Base-by-base conservation (phyloP, 192 early-diverging fungal genomes). In the Funneliformis geosporum region DNA sequence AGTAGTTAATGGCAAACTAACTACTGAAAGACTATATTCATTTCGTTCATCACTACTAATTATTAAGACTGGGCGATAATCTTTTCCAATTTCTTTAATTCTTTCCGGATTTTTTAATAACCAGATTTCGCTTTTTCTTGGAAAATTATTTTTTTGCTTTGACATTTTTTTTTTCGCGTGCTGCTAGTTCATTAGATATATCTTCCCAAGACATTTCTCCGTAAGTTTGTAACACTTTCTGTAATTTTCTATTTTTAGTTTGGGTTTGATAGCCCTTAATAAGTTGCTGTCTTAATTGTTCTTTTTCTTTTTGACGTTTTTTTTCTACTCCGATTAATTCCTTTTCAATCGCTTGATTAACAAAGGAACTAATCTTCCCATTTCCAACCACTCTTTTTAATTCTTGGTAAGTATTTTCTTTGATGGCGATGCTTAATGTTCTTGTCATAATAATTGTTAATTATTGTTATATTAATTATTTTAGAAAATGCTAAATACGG, bases 401-500 rank as follows among this genome's bases (percentile, higher is more conserved):
- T 11, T 72, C 39, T 42, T 42, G 70, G 16, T 72, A 72, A 46
- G 8, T 72, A 72, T 72, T 72, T 72, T 72, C 70, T 72, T 72
- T 72, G 16, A 72, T 72, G 4, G 70, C 44, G 21, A 72, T 72
- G 18, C 70, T 72, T 46, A 72, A 72, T 5, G 70, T 72, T 72
- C 70, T 72, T 23, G 70, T 72, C 70, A 72, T 72, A 72, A 72
- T 72, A 46, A 46, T 72, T 72, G 70, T 72, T 46, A 46, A 43
- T 72, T 72, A 42, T 72, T 72, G 14, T 67, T n/a, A n/a, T n/a
- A n/a, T n/a, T n/a, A n/a, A n/a, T n/a, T n/a, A n/a, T n/a, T n/a
- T n/a, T n/a, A n/a, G n/a, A n/a, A n/a, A n/a, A n/a, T n/a, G n/a
- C n/a, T n/a, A n/a, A n/a, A n/a, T n/a, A n/a, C n/a, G n/a, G n/a